Conservation (phyloP, 345 rosid genomes). For the Rubroshorea leprosula region DNA sequence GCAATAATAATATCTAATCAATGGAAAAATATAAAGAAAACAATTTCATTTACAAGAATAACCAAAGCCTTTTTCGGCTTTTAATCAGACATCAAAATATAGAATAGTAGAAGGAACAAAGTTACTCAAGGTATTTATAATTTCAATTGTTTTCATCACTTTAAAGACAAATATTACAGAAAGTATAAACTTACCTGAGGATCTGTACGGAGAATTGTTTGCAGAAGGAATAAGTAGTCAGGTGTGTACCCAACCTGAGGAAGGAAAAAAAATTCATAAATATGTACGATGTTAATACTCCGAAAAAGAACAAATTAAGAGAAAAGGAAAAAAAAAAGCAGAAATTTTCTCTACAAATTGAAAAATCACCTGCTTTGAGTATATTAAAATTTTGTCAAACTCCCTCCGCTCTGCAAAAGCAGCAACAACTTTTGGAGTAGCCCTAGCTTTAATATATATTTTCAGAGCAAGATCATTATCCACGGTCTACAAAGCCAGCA, state of each 20-base stretch:
- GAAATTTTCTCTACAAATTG: not conserved
- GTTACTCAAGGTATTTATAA: no score
- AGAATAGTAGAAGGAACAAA: not conserved
- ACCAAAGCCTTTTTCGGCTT: not conserved
- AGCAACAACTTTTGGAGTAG: slow-evolving; percentile 95
- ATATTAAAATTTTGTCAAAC: slow-evolving; percentile 83
- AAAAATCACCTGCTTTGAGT: slow-evolving; percentile 71
- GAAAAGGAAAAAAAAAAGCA: no score
- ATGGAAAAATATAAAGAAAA: not conserved
- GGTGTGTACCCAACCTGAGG: slow-evolving; percentile 86
- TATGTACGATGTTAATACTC: not conserved
- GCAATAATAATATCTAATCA: no score
- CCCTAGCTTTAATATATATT: slow-evolving; percentile 90
- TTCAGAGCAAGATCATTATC: slow-evolving; percentile 94
- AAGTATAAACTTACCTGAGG: slow-evolving; percentile 60
- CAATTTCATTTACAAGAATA: not conserved
- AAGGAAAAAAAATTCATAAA: no score
- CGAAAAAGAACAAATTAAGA: not conserved
- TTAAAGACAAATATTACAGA: not conserved
- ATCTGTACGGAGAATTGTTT: slow-evolving; percentile 91
- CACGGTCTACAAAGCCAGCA: slow-evolving; percentile 55
- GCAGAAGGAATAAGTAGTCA: slow-evolving; percentile 92
- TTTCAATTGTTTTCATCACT: no score
- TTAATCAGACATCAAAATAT: not conserved
- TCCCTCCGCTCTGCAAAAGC: slow-evolving; percentile 98